Evolutionary conservation across 257 asterid species (phyloP).

Genomic region (Gardenia jasminoides): DNA sequence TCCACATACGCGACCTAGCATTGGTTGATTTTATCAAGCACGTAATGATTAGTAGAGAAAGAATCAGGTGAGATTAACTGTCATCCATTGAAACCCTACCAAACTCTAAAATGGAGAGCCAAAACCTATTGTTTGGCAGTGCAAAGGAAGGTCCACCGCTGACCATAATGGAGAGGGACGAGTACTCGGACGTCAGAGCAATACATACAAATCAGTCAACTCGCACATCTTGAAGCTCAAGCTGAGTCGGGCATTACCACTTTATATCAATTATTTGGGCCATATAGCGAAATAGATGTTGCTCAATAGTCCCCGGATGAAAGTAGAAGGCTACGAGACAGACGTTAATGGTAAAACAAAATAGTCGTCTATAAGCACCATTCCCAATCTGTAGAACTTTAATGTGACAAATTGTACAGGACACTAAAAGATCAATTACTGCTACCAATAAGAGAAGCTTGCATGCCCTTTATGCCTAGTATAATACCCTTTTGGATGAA

Average conservation of each 20-base stretch:
- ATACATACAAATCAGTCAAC: background rate
- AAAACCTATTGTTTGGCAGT: background rate
- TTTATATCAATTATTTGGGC: background rate
- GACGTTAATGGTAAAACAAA: too few relatives aligned
- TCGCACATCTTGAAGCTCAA: background rate
- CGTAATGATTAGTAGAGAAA: too few relatives aligned
- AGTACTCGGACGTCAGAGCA: background rate
- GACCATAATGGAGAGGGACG: background rate
- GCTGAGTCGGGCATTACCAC: background rate
- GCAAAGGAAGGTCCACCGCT: slow-evolving; percentile 5
- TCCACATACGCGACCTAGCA: slow-evolving; percentile 22
- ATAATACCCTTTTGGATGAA: background rate
- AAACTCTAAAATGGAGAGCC: background rate
- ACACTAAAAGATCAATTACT: background rate
- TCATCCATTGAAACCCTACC: slow-evolving; percentile 15
- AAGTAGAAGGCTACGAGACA: background rate
- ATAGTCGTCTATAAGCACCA: background rate
- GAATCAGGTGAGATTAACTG: slow-evolving; percentile 10
- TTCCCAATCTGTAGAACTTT: background rate
- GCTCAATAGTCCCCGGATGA: background rate
- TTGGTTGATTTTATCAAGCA: slow-evolving; percentile 23
- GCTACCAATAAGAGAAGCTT: background rate
- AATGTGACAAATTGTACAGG: background rate
- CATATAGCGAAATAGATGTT: background rate
- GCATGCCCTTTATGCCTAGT: background rate